A percentile compares a stretch with the other conserved stretches of the same genome.
Conservation (phyloP, 768 basidiomycete genomes). For the Tremella mesenterica region DNA sequence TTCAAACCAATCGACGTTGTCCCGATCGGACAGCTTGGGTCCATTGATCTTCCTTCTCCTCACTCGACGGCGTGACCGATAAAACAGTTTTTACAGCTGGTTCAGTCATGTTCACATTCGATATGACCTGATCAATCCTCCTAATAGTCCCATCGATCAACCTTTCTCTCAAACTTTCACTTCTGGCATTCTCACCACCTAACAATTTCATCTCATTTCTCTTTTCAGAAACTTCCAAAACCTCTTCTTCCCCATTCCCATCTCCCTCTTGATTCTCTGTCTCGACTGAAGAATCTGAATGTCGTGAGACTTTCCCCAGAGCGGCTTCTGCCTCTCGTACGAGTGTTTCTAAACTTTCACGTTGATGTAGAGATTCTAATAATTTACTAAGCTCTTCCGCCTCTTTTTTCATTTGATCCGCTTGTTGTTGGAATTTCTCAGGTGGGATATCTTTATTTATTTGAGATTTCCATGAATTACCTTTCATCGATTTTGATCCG, state of each 20-base stretch:
- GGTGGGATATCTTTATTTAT: conserved; percentile 18
- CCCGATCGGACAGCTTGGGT: conserved; percentile 12
- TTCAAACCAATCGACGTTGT: conserved; percentile 18
- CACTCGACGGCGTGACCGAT: not conserved
- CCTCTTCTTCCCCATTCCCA: not conserved
- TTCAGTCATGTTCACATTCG: not conserved
- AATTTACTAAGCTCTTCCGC: conserved; percentile 26
- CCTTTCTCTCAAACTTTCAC: too few species aligned
- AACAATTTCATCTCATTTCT: not conserved
- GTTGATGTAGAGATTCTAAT: conserved; percentile 19
- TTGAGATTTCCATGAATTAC: conserved; percentile 23
- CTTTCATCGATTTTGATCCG: not conserved
- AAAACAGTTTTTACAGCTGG: conserved; percentile 9
- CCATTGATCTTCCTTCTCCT: conserved; percentile 11
- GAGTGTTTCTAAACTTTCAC: conserved; percentile 17
- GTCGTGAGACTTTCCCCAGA: conserved; percentile 4
- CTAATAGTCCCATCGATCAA: conserved; percentile 2
- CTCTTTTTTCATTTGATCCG: conserved; percentile 29
- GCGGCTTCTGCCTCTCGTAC: conserved; percentile 23
- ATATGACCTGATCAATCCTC: not conserved
- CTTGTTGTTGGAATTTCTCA: conserved; percentile 15
- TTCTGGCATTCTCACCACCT: not conserved
- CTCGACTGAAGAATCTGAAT: not conserved
- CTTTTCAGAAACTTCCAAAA: not conserved
- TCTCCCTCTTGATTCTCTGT: not conserved